Base-by-base conservation (phyloP, 371 early-diverging fungal genomes). In the Phascolomyces articulosus region DNA sequence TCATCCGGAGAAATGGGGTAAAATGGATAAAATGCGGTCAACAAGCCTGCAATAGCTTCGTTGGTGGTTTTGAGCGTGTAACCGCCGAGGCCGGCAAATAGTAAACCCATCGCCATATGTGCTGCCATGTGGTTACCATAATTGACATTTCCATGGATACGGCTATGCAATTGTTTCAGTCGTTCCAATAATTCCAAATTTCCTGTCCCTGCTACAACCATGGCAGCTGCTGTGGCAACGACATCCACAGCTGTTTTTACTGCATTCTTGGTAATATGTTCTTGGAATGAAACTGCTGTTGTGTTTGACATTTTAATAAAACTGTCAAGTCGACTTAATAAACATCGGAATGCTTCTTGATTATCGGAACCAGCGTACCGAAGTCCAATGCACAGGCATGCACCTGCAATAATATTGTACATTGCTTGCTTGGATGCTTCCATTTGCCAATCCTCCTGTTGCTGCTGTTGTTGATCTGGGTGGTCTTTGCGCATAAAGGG, bases 61-160 rank as follows among this genome's bases (percentile, higher is more conserved):
- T 91, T 84, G 9, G 85, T 80, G 2, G 85, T 87, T 15, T 86
- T 87, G 0, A 96, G 68, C 0, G 95, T 95, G 61, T 85, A 89
- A 2, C 85, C 83, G 1, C 96, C 96, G 1, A 91, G 87, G 0
- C 94, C 95, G 18, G 91, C 67, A 72, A 93, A 95, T 44, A 96
- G 69, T 44, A 97, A 70, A 0, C 97, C 97, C 23, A 94, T 67
- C 0, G 96, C 90, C 91, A 94, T 90, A 55, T 91, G 87, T 10
- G 85, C 73, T 1, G 95, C 91, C 88, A 94, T 90, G 66, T 96
- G 94, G 60, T 83, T 83, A 13, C 96, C 95, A 74, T 95, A 97
- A 16, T 65, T 73, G 31, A 84, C 71, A 40, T 64, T 34, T 8
- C 75, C 47, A 3, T 72, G 77, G 8, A 71, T 69, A 27, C 83